Percentiles rank a stretch among this genome's conserved stretches.
phyloP scores from a whole-genome alignment of 1,284 basidiomycete species.

The Cerioporus squamosus region DNA sequence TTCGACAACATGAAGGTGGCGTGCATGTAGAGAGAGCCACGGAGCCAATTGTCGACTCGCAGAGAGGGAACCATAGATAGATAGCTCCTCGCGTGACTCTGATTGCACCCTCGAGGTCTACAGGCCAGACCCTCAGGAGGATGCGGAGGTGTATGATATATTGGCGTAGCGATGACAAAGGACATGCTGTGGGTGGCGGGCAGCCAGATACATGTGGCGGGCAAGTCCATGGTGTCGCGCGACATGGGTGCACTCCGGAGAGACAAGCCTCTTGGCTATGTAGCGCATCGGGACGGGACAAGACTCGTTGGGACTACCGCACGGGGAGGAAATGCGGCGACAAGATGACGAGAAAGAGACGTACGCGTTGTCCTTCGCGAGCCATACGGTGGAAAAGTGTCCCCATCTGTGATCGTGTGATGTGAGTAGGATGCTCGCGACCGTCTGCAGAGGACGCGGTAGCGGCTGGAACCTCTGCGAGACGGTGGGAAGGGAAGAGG shows the following conservation, averaged over 20 bases:
- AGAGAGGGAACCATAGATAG: no score
- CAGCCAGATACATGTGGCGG: neutral
- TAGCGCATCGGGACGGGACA: neutral
- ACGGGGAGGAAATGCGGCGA: conserved; percentile 17
- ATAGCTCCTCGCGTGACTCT: no score
- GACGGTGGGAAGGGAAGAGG: conserved; percentile 5
- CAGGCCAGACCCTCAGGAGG: neutral
- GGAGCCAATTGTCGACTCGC: no score
- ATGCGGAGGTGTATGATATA: neutral
- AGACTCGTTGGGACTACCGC: neutral
- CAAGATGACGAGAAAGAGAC: conserved; percentile 32
- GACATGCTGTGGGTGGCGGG: neutral
- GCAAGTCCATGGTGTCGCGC: neutral
- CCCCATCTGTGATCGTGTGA: conserved; percentile 69
- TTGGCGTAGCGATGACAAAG: neutral
- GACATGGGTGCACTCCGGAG: neutral
- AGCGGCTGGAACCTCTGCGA: conserved; percentile 27
- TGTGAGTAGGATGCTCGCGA: conserved; percentile 8
- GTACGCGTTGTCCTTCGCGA: conserved; percentile 74
- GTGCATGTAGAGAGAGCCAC: no score
- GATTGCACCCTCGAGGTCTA: no score
- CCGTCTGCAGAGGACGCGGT: conserved; percentile 23
- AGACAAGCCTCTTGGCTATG: conserved; percentile 9
- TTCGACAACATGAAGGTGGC: no score
- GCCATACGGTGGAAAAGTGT: conserved; percentile 89